A percentile compares a stretch with the other conserved stretches of the same genome.
phyloP scores from a whole-genome alignment of 1,139 yeast species.

The Blastobotrys aristatus region DNA sequence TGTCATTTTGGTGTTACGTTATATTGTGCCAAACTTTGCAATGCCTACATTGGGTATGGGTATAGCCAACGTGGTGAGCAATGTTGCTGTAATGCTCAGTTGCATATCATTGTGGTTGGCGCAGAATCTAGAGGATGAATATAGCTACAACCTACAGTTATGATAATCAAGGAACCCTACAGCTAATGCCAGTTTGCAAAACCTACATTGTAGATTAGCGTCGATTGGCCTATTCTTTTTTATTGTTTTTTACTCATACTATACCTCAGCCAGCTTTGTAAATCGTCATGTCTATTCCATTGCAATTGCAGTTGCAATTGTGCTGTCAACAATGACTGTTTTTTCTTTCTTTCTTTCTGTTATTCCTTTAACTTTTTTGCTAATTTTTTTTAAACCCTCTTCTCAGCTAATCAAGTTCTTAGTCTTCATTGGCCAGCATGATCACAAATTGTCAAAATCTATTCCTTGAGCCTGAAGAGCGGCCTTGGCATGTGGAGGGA shows the following conservation, averaged over 20 bases:
- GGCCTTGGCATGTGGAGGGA: slow-evolving; percentile 39
- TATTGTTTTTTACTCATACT: not conserved
- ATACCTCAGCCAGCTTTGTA: no score
- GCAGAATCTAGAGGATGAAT: slow-evolving; percentile 92
- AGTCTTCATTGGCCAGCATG: slow-evolving; percentile 34
- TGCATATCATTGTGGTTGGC: slow-evolving; percentile 88
- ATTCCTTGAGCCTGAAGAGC: slow-evolving; percentile 31
- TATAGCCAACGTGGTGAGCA: slow-evolving; percentile 76
- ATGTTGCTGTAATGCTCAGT: slow-evolving; percentile 76
- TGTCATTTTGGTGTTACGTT: slow-evolving; percentile 80
- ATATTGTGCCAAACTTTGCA: slow-evolving; percentile 66
- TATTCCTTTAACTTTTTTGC: not conserved
- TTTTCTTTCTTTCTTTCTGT: no score
- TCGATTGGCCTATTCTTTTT: no score
- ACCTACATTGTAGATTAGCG: no score
- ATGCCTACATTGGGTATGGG: slow-evolving; percentile 97
- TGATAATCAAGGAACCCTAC: no score
- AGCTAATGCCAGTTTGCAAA: not conserved
- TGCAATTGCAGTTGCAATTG: not conserved
- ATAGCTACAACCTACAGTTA: slow-evolving; percentile 82
- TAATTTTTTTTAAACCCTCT: not conserved
- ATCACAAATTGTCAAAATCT: slow-evolving; percentile 34
- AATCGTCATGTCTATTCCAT: no score
- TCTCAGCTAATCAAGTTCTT: slow-evolving; percentile 23
- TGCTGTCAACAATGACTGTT: no score